Base-by-base conservation (phyloP, 208 protist species). In the Acanthamoeba rhysodes region DNA sequence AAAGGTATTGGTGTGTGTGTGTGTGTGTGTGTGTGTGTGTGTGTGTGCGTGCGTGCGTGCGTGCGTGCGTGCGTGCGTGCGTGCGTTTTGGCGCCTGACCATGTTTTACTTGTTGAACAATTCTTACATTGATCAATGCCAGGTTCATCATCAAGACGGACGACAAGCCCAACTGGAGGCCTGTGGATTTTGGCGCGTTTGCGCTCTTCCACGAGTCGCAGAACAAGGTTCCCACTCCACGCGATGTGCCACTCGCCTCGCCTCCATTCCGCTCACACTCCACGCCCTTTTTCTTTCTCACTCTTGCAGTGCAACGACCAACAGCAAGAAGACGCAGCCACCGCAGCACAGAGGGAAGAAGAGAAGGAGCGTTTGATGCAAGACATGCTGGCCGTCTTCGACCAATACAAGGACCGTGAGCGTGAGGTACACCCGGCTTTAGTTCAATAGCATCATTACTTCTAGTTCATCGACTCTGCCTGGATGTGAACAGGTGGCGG, bases 161-260 rank as follows among this genome's bases (percentile, higher is more conserved):
- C n/a, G 87, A 93, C 41, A 76, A 76, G 6, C 62, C 87, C 32
- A 93, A 93, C 55, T 93, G 87, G 87, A 6, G 64, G 32, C 64
- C 87, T 5, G 64, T 93, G 8, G 64, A 93, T 29, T 93, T 93
- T 93, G 87, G 87, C 16, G n/a, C 87, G 12, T 93, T 93, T 53
- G 41, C 41, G 8, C 59, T 55, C 10, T 93, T 93, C 24, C 20
- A 48, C 24, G 87, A 76, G 5, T 41, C 76, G 22, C 34, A 57
- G 22, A n/a, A 24, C 27, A 85, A 85, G 76, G 76, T 85, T 74
- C 2, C 12, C 53, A 22, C 53, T 14, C 53, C 53, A 59, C 53
- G 5, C 12, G 53, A 22, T 20, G 12, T 22, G 16, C 53, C 18
- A 59, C 53, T 0, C 16, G 53, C 37, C 37, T 41, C 37, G 37